Base-by-base conservation (phyloP, 768 basidiomycete genomes). In the Tephrocybe sp. region DNA sequence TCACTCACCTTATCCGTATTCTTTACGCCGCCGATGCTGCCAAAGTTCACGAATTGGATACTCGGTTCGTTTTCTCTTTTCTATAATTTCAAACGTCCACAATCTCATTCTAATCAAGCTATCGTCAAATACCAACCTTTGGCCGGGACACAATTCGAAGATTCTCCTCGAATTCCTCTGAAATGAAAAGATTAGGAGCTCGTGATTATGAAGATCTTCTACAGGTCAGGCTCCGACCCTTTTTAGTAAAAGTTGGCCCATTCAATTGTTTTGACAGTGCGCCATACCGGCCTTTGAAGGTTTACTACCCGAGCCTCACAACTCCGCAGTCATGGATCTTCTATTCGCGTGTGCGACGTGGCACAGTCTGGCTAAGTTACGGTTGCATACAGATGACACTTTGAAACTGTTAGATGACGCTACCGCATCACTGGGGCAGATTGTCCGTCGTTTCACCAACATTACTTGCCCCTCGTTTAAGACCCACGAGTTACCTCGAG, bases 121-220 rank as follows among this genome's bases (percentile, higher is more conserved):
- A 61, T 47, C 59, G 64, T 0, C 1, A 49, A 18, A 51, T 70
- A 0, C 56, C 68, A 2, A 59, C 65, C 0, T 75, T 76, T 53
- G 69, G 73, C 0, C 19, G 27, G 6, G 54, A 49, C 13, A 47
- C 57, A 0, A 69, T 69, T 3, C 46, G 59, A 0, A 26, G 44
- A 12, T 68, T 69, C 41, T 38, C 51, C n/a, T 27, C 32, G 0
- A 63, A 63, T 34, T 47, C 60, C 1, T 54, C 60, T 0, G 54
- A 62, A 9, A 36, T 64, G 46, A 52, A 56, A 36, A 55, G 65
- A 11, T 38, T 58, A 1, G 54, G 56, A 6, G 69, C 61, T 9
- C 34, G 55, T 0, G 57, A 70, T 35, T 70, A 58, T 19, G 60
- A 66, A 30, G 65, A 70, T 15, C 28, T 67, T 3, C 48, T 69